phyloP scores from a whole-genome alignment of 495 filamentous ascomycete species.

The Acidiella bohemica region DNA sequence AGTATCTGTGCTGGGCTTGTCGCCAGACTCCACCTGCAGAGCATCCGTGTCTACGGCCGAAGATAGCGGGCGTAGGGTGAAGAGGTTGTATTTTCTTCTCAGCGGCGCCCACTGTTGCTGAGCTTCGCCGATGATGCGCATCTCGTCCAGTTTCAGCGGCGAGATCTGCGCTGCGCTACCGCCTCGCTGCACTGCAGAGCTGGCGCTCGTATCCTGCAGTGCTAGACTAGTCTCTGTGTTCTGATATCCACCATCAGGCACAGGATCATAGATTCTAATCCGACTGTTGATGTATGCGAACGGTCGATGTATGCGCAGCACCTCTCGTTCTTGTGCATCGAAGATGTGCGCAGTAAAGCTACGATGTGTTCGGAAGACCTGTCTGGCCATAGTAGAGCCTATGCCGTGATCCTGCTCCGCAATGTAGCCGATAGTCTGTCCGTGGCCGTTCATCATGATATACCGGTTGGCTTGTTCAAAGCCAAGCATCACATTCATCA shows the following conservation, averaged over 20 bases:
- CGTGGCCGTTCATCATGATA: conserved; percentile 56
- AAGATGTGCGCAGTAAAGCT: conserved; percentile 61
- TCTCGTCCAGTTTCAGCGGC: conserved; percentile 38
- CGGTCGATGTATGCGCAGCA: conserved; percentile 55
- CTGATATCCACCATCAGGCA: conserved; percentile 23
- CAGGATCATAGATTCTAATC: conserved; percentile 47
- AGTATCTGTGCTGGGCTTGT: conserved; percentile 35
- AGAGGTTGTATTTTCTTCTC: conserved; percentile 55
- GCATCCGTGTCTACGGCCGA: conserved; percentile 20
- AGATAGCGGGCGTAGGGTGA: conserved; percentile 34
- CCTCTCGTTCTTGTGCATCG: conserved; percentile 49
- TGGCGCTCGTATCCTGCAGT: conserved; percentile 32
- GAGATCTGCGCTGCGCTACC: conserved; percentile 37
- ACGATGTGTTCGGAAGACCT: conserved; percentile 52
- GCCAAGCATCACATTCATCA: conserved; percentile 59
- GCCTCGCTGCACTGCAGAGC: conserved; percentile 29
- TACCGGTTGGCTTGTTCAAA: conserved; percentile 66
- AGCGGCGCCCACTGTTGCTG: conserved; percentile 57
- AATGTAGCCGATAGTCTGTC: conserved; percentile 55
- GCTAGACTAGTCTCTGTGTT: conserved; percentile 29
- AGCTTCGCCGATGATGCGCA: conserved; percentile 55
- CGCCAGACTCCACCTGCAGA: conserved; percentile 30
- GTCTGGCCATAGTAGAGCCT: conserved; percentile 43
- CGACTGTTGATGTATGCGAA: conserved; percentile 54
- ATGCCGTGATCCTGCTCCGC: conserved; percentile 53